These are phyloP conservation scores for Beauveria australis DNA, from an alignment of 2,329 filamentous ascomycete species.

Conservation along the genomic window DNA sequence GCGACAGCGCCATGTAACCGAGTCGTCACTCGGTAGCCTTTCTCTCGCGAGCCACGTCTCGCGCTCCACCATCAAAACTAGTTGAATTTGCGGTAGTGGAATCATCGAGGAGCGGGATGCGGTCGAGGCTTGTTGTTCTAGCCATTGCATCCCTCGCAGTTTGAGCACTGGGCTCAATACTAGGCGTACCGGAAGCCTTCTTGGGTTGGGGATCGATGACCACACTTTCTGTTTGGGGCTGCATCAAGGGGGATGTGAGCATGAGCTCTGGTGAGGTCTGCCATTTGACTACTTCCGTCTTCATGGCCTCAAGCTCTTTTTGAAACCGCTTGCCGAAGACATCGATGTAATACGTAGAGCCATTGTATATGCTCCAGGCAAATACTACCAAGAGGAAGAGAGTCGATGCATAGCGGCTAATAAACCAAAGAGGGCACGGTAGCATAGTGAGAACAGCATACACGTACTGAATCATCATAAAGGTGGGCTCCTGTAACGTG, in stretches of 20 bases:
- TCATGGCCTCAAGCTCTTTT: slow-evolving; percentile 86
- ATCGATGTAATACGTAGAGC: slow-evolving; percentile 95
- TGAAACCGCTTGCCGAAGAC: slow-evolving; percentile 96
- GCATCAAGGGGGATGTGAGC: slow-evolving; percentile 27
- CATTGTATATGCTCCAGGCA: slow-evolving; percentile 91
- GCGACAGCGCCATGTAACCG: background rate
- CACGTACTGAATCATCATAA: slow-evolving; percentile 91
- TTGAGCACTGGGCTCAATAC: background rate
- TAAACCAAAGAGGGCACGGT: slow-evolving; percentile 92
- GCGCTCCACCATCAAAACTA: slow-evolving; percentile 36
- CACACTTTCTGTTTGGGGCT: slow-evolving; percentile 20
- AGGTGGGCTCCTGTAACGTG: slow-evolving; percentile 72
- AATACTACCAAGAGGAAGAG: slow-evolving; percentile 77
- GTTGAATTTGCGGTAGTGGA: slow-evolving; percentile 26
- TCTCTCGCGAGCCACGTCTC: slow-evolving; percentile 39
- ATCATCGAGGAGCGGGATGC: slow-evolving; percentile 50
- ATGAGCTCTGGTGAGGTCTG: slow-evolving; percentile 52
- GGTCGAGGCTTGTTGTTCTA: slow-evolving; percentile 34
- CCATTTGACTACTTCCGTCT: slow-evolving; percentile 83
- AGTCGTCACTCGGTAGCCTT: slow-evolving; percentile 22
- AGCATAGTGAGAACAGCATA: slow-evolving; percentile 92
- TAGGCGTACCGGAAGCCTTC: slow-evolving; percentile 9
- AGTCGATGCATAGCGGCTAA: slow-evolving; percentile 72
- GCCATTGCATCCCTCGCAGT: slow-evolving; percentile 15
- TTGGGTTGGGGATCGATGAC: background rate